Percentiles rank a stretch among this genome's conserved stretches.
Conservation (phyloP, 257 asterid species). For the Ilex aquifolium region DNA sequence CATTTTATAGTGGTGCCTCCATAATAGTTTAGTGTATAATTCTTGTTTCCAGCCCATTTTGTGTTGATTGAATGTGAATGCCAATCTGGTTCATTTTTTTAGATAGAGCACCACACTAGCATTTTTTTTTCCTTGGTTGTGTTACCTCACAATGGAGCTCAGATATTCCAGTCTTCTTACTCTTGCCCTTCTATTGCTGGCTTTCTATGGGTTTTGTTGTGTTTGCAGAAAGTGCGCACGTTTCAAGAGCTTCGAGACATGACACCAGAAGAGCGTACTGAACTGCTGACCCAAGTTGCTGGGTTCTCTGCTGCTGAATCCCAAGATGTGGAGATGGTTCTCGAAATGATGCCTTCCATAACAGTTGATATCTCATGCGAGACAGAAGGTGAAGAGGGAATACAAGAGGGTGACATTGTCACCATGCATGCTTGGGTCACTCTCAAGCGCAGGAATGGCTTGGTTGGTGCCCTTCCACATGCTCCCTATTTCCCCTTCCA, state of each 20-base stretch:
- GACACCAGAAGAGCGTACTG: constrained; percentile 68
- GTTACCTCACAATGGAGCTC: no score
- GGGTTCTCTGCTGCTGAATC: constrained; percentile 68
- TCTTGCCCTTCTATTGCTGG: background rate
- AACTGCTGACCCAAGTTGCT: constrained; percentile 76
- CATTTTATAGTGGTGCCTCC: no score
- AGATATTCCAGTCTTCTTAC: no score
- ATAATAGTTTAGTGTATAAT: no score
- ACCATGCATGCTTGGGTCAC: constrained; percentile 97
- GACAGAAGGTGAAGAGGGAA: constrained; percentile 98
- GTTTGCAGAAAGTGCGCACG: constrained; percentile 72
- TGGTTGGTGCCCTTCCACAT: constrained; percentile 76
- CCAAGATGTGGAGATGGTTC: constrained; percentile 84
- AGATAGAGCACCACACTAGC: no score
- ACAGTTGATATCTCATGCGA: constrained; percentile 79
- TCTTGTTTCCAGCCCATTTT: no score
- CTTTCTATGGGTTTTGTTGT: constrained; percentile 1
- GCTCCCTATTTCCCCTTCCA: constrained; percentile 75
- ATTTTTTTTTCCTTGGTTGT: no score
- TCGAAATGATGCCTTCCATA: constrained; percentile 91
- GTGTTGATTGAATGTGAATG: no score
- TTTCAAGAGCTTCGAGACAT: constrained; percentile 82
- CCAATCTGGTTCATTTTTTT: no score
- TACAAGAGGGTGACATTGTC: constrained; percentile 91
- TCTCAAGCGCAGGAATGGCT: constrained; percentile 59